These are phyloP conservation scores for Umbelopsis sp. DNA, from an alignment of 192 early-diverging fungal species.

Conservation along the genomic window DNA sequence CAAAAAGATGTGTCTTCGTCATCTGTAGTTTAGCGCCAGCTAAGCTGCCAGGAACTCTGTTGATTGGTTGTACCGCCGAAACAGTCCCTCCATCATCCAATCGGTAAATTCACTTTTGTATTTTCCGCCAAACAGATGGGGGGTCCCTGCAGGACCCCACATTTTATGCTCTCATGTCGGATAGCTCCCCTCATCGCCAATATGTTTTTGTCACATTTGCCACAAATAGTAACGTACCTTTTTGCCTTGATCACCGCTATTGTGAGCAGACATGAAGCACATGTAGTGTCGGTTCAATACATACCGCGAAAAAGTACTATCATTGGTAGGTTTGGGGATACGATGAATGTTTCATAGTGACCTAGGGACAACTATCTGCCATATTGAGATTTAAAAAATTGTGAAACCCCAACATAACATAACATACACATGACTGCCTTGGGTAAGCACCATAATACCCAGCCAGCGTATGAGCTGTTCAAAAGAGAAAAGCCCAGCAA, in stretches of 20 bases:
- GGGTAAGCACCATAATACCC: too few relatives aligned
- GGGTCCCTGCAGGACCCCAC: conserved; percentile 11
- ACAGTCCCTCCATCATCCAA: neutral
- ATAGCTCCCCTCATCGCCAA: neutral
- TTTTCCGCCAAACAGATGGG: neutral
- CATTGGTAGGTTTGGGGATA: neutral
- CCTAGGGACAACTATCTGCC: neutral
- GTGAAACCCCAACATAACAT: conserved; percentile 20
- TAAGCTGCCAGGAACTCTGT: neutral
- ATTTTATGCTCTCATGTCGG: neutral
- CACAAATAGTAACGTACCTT: conserved; percentile 4
- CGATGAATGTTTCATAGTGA: neutral
- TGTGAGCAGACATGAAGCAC: too few relatives aligned
- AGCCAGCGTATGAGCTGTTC: neutral
- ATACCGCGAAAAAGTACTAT: too few relatives aligned
- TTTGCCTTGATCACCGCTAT: neutral
- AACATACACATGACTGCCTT: conserved; percentile 10
- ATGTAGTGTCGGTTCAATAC: too few relatives aligned
- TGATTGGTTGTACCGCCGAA: conserved; percentile 12
- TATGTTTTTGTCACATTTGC: conserved; percentile 18
- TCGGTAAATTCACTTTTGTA: conserved; percentile 17
- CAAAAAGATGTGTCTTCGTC: conserved; percentile 1
- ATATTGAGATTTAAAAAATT: conserved; percentile 18
- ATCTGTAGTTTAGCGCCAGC: neutral
- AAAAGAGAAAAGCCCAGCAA: neutral